Base-by-base conservation (phyloP, 1,284 basidiomycete species). In the Bjerkandera adusta region DNA sequence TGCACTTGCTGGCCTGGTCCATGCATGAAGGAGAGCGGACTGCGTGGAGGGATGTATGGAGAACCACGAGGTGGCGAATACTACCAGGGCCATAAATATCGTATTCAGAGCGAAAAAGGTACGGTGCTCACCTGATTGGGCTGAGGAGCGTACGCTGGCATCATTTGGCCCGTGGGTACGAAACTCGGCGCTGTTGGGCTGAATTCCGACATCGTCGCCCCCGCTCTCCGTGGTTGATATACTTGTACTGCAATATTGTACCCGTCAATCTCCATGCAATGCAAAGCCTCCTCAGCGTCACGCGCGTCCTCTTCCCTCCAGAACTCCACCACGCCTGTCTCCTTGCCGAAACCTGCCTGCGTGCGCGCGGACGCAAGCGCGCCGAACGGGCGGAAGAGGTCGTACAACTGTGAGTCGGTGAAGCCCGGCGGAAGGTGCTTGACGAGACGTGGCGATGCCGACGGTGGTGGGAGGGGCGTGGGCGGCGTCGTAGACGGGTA, bases 1-100 rank as follows among this genome's bases (percentile, higher is more conserved):
- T 92, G 88, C 18, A 93, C 89, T 64, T 92, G 89, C 64, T 93
- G 92, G 10, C 92, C 90, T 8, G 91, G 91, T 5, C 90, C 89
- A 67, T 92, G 91, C 24, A 89, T 74, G 56, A 92, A 90, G 12
- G 69, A 51, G 21, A 72, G 50, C 15, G 61, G 57, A 36, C 63
- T 55, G 21, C 63, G 59, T 36, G 64, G 65, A 43, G 65, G 51
- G 47, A 53, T 72, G 63, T 62, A 72, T 35, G 71, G 69, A 41
- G 67, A 63, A 16, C 65, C 60, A 46, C 69, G 70, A 33, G 83
- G 81, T 53, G 84, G 82, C 41, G 84, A 85, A 67, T 86, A 84
- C 75, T 81, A 47, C 24, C 49, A 20, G 25, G 24, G 12, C 18
- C 44, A 32, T 32, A 45, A 18, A 29, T 35, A 30, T 6, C 21